These are phyloP conservation scores for Ailanthus altissimus DNA, from an alignment of 345 rosid genomes.

Conservation along the genomic window DNA sequence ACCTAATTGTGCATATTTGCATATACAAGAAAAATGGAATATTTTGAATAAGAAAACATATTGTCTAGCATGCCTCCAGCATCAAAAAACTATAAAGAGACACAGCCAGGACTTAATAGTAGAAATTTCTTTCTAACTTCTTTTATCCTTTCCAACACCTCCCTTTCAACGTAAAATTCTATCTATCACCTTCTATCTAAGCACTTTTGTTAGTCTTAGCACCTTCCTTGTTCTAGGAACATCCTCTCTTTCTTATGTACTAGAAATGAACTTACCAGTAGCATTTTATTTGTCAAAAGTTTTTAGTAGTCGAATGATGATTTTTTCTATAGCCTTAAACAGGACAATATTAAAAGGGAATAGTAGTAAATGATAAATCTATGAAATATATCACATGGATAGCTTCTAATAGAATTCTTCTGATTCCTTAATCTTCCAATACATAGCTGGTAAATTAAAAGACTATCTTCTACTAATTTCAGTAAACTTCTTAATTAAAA, in stretches of 20 bases:
- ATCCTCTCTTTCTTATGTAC: background rate
- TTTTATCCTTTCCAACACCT: background rate
- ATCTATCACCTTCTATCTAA: background rate
- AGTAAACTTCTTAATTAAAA: background rate
- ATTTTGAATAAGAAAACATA: background rate
- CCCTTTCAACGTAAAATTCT: background rate
- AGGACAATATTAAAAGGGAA: background rate
- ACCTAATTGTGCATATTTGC: background rate
- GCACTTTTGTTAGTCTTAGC: background rate
- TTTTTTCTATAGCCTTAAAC: no score
- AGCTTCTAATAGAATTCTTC: background rate
- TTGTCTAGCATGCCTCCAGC: background rate
- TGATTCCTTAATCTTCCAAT: background rate
- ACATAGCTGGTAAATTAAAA: background rate
- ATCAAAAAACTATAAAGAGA: background rate
- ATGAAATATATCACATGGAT: background rate
- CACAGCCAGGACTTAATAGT: background rate
- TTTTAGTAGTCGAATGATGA: background rate
- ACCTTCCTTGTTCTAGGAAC: background rate
- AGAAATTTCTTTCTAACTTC: background rate
- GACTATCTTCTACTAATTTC: background rate
- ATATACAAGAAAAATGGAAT: background rate
- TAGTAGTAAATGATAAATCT: background rate
- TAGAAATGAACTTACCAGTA: background rate
- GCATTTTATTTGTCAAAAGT: background rate